Evolutionary conservation across 2,329 filamentous ascomycete genomes (phyloP), one percentile per base, ranked within the genome.

Genomic region (Curvularia verruculosa): DNA sequence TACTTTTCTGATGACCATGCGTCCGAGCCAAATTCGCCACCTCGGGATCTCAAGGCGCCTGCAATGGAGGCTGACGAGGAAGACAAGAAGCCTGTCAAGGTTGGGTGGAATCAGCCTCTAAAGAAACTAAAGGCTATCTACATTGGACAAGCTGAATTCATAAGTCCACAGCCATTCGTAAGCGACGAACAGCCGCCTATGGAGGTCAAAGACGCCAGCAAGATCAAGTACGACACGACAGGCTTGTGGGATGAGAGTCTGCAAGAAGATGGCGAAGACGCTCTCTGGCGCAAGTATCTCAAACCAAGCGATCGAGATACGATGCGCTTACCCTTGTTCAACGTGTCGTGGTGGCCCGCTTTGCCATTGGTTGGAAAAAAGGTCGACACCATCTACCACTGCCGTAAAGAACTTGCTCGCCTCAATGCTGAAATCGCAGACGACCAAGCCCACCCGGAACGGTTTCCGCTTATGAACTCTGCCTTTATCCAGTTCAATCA

Each of bases 401-500:
- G 92, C 66, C 90, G 95, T 3, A 86, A 88, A 62, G 89, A 98
- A 74, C 77, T 99, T 26, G 93, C 95, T 18, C 86, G 91, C 13
- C 81, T 98, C 18, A 99, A 98, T 65, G 72, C 93, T 50, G 93
- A 98, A 73, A 97, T 99, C 52, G 93, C 97, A 66, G 81, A 89
- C 43, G 95, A 98, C 64, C 95, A 99, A 73, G 84, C 89, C 51
- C 83, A 95, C 47, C 89, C 90, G 0, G 93, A 97, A 64, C 87
- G 89, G 4, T 98, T 92, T 61, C 93, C 94, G 0, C 79, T 93
- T 45, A 96, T 97, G 92, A 96, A 91, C 69, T 96, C 94, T 0
- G 95, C 95, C 0, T 99, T 99, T 67, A 92, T 99, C 59, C 95
- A 99, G 73, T 99, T 99, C 83, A 96, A 99, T 71, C 90, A 97